These are phyloP conservation scores for Phyllosticta paracitricarpa DNA, from an alignment of 2,329 filamentous ascomycete genomes.

Conservation along the genomic window DNA sequence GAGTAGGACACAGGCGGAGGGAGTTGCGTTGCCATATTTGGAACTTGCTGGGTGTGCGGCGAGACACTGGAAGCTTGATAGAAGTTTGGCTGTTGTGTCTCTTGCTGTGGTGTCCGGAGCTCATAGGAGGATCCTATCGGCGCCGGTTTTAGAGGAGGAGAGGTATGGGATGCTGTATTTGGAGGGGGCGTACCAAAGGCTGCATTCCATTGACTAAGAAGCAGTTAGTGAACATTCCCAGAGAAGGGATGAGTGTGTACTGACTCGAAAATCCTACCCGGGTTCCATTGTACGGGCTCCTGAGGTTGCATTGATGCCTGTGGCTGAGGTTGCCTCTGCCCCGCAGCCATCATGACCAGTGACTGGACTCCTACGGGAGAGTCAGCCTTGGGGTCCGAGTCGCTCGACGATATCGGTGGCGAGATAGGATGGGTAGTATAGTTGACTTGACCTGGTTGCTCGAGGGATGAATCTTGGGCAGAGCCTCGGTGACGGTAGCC, in stretches of 20 bases:
- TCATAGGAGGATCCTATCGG: constrained; percentile 29
- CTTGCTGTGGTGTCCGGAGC: constrained; percentile 25
- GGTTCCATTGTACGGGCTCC: constrained; percentile 68
- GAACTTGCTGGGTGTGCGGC: constrained; percentile 23
- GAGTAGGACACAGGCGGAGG: constrained; percentile 26
- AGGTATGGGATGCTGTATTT: constrained; percentile 32
- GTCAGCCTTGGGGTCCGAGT: constrained; percentile 67
- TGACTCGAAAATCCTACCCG: constrained; percentile 81
- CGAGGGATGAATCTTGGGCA: constrained; percentile 40
- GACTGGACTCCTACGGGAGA: constrained; percentile 58
- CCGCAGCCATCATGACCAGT: constrained; percentile 57
- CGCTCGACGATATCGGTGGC: constrained; percentile 65
- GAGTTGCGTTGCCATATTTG: constrained; percentile 21
- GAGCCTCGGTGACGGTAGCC: constrained; percentile 42
- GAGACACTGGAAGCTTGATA: constrained; percentile 25
- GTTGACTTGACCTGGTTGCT: constrained; percentile 49
- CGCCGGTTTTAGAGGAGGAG: constrained; percentile 34
- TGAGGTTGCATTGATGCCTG: constrained; percentile 46
- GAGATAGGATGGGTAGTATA: constrained; percentile 62
- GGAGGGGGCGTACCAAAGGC: constrained; percentile 68
- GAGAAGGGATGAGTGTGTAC: constrained; percentile 26
- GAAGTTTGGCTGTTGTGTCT: constrained; percentile 23
- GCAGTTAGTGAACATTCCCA: constrained; percentile 14
- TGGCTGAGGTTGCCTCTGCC: constrained; percentile 40
- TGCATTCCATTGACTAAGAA: constrained; percentile 77